A percentile compares a stretch with the other conserved stretches of the same genome.
Evolutionary conservation across 441 rosid species (phyloP).

Genomic region (Geranium incanum): DNA sequence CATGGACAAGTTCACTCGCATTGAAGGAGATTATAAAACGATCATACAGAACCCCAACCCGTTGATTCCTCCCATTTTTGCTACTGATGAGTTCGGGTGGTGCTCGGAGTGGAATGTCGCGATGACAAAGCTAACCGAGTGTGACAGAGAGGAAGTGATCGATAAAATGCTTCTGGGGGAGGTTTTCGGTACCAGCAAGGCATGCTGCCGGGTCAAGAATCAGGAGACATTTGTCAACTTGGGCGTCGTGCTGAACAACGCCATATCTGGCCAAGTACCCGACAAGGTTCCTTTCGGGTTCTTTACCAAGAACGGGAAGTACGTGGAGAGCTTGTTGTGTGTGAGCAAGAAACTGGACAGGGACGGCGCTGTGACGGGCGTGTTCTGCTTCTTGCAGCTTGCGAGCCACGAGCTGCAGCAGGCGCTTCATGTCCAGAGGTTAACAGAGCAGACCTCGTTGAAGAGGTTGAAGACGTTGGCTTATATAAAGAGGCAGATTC

Average conservation of each 20-base stretch:
- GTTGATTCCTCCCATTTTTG: constrained; percentile 77
- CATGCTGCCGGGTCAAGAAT: constrained; percentile 58
- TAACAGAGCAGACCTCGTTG: constrained; percentile 59
- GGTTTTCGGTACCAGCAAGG: constrained; percentile 47
- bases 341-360: constrained; percentile 51
- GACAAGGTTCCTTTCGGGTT: constrained; percentile 62
- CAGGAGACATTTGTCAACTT: constrained; percentile 58
- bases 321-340: constrained; percentile 54
- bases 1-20: constrained; percentile 45
- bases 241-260: constrained; percentile 46
- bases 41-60: constrained; percentile 57
- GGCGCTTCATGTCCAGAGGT: constrained; percentile 59
- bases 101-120: constrained; percentile 82
- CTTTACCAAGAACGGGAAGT: constrained; percentile 47
- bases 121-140: constrained; percentile 68
- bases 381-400: constrained; percentile 62
- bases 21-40: constrained; percentile 64
- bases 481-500: constrained; percentile 52
- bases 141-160: constrained; percentile 56
- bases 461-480: constrained; percentile 49
- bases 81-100: constrained; percentile 53
- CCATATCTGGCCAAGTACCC: constrained; percentile 46
- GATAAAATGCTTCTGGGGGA: constrained; percentile 66
- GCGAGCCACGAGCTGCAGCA: constrained; percentile 71
- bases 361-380: constrained; percentile 57